A percentile compares a stretch with the other conserved stretches of the same genome.
phyloP scores from a whole-genome alignment of 2,329 filamentous ascomycete species.

The Teratosphaeria gauchensis region DNA sequence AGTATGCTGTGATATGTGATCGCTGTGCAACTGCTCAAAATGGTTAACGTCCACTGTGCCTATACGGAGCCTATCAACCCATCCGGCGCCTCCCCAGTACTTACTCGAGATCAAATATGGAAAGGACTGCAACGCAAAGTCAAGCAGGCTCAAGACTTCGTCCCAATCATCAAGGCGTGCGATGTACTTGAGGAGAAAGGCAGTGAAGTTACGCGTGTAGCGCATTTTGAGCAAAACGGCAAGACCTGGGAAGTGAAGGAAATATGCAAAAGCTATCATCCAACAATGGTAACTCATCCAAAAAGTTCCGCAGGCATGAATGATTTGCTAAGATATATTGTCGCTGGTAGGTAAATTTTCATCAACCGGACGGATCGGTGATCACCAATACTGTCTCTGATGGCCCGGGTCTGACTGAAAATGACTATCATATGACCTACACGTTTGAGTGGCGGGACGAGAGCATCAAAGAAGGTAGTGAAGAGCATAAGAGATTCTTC shows the following conservation, averaged over 20 bases:
- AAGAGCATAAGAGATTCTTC: constrained; percentile 23
- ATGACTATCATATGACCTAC: constrained; percentile 37
- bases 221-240: constrained; percentile 29
- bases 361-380: constrained; percentile 32
- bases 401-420: constrained; percentile 24
- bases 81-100: constrained; percentile 24
- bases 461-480: constrained; percentile 26
- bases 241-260: constrained; percentile 27
- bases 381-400: constrained; percentile 37
- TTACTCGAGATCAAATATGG: constrained; percentile 32
- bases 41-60: constrained; percentile 32
- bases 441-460: constrained; percentile 34
- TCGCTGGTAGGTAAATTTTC: constrained; percentile 35
- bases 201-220: constrained; percentile 26
- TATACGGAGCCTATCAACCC: constrained; percentile 39
- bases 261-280: constrained; percentile 29
- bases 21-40: constrained; percentile 13
- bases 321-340: neutral
- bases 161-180: constrained; percentile 34
- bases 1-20: neutral
- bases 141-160: constrained; percentile 36
- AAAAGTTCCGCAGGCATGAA: too few relatives aligned
- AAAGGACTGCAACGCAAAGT: constrained; percentile 38
- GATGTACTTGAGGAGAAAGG: constrained; percentile 31
- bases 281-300: constrained; percentile 27